A percentile compares a stretch with the other conserved stretches of the same genome.
phyloP scores from a whole-genome alignment of 768 basidiomycete genomes.

The Gloeopeniophorella convolvens region DNA sequence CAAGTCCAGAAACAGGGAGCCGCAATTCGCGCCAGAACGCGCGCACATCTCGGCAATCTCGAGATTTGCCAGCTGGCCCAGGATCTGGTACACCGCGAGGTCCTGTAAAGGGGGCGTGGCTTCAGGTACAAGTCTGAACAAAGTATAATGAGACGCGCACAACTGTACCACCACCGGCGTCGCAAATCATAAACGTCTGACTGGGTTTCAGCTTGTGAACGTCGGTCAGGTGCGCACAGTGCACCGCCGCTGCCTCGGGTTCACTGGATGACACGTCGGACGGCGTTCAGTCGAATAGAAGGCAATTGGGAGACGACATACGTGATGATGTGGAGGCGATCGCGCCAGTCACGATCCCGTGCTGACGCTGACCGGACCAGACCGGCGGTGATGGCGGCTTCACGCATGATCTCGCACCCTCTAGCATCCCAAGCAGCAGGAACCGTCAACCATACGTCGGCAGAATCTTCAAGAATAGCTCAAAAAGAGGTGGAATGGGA shows the following conservation, averaged over 20 bases:
- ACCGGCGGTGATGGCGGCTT: conserved; percentile 74
- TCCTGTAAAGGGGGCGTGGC: conserved; percentile 29
- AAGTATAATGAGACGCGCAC: conserved; percentile 3
- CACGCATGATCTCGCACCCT: conserved; percentile 81
- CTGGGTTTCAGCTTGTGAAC: conserved; percentile 72
- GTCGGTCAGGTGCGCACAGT: conserved; percentile 76
- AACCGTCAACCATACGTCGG: conserved; percentile 81
- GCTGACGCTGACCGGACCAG: conserved; percentile 67
- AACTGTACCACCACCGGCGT: conserved; percentile 45
- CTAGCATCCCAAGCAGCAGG: conserved; percentile 89
- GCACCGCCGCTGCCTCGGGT: conserved; percentile 86
- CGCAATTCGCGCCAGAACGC: conserved; percentile 81
- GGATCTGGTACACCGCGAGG: conserved; percentile 52
- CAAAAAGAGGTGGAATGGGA: conserved; percentile 1
- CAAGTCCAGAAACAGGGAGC: conserved; percentile 81
- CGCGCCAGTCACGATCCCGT: conserved; percentile 70
- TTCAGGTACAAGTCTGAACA: conserved; percentile 7
- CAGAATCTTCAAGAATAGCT: conserved; percentile 46
- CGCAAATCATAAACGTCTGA: conserved; percentile 88
- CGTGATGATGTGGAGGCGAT: conserved; percentile 79
- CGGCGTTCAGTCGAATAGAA: conserved; percentile 1
- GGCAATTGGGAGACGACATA: conserved; percentile 25
- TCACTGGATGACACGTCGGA: conserved; percentile 33
- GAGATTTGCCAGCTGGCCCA: conserved; percentile 71
- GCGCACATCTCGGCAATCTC: conserved; percentile 91